Evolutionary conservation across 768 basidiomycete genomes (phyloP), one percentile per base, ranked within the genome.

Genomic region (Pulveroboletus sp.): DNA sequence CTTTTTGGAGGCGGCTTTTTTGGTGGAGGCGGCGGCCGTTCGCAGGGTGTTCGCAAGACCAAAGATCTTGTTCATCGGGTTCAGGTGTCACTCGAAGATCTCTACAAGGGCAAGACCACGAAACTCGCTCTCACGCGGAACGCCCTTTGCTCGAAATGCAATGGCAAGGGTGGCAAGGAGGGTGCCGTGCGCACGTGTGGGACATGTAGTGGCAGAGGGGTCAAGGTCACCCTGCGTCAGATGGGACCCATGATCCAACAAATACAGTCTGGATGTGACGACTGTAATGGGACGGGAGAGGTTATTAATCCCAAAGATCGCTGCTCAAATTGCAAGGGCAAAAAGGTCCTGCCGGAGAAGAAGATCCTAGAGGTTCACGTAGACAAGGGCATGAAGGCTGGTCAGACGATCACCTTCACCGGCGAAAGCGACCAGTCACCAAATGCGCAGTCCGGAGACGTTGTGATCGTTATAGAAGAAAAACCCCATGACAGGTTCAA

Each of bases 211-310:
- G 96, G 96, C 49, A 90, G 92, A 57, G 96, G 96, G 61, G 73
- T 94, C 75, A 89, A 85, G 67, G 71, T 97, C 64, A 91, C 87
- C 45, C 73, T 98, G 54, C 89, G 96, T 54, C 96, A 98, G 69
- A 89, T 99, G 83, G 96, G 96, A 26, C 96, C 96, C 5, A 99
- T 99, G 96, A 91, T 99, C 60, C 96, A 99, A 71, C 95, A 99
- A 72, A 90, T 98, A 59, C 96, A 98, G 68, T 89, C 92, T 47
- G 78, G 83, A 39, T 99, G 96, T 74, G 83, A 86, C 65, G 96
- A 97, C 14, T 99, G 96, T 69, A 80, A 77, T 44, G 96, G 91
- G 14, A 80, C 83, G n/a, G 96, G 96, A 57, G 95, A 99, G 71
- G 77, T 93, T 60, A 96, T 99, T 76, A 93, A 92, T 68, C 65